Base-by-base conservation (phyloP, 345 rosid genomes). In the Cardamine chenopodiifolia region DNA sequence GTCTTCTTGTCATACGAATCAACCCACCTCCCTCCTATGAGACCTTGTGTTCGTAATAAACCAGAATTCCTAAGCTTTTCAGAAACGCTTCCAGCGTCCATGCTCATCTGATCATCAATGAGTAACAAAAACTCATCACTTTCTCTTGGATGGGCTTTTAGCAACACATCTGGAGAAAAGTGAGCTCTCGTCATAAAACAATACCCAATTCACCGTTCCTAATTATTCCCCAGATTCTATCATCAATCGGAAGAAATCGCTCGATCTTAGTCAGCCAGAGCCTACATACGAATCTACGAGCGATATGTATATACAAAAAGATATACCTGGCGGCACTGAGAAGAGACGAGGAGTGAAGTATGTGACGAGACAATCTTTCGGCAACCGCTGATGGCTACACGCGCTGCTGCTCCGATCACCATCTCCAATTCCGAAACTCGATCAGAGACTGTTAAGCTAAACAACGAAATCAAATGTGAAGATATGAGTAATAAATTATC, bases 21-120 rank as follows among this genome's bases (percentile, higher is more conserved):
- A 55, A 75, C 68, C 99, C 99, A 95, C 49, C 89, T 90, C 28
- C 93, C 98, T 68, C 92, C 98, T 32, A 95, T 86, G 5, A 95
- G 86, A 28, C 93, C 97, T 76, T 85, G 91, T 19, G 82, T 88
- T 56, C 82, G 83, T 19, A 92, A 75, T 13, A 95, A 78, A 53
- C 93, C 89, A 2, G 89, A 84, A 48, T 50, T 77, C 37, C 69
- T 84, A 15, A 88, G 88, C 78, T 66, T 74, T 17, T 71, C 77
- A 6, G 82, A 80, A 66, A 86, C 69, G 71, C 82, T 84, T 61
- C 59, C 72, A 20, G 88, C 70, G 26, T 81, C 86, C 83, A 73
- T 81, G 69, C 91, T 88, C 76, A 89, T 82, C 98, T 93, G 83
- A 67, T 35, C 67, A 48, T 35, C 72, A 79, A 70, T 4, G 7